phyloP scores from a whole-genome alignment of 2,329 filamentous ascomycete genomes.

The Alternaria triticina region DNA sequence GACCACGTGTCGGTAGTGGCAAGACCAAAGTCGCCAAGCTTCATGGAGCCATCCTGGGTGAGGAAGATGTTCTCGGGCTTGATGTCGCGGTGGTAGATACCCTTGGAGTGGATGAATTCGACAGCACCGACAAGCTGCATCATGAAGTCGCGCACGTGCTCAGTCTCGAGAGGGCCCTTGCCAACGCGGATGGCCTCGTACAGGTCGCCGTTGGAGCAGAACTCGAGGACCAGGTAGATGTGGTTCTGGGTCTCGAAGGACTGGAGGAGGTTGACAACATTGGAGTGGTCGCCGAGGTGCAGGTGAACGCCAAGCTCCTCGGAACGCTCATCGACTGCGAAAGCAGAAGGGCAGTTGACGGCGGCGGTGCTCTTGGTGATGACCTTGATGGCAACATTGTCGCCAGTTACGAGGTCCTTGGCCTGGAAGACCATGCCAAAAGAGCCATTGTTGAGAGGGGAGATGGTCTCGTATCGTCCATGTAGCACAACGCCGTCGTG shows the following conservation, averaged over 20 bases:
- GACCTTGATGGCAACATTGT: slow-evolving; percentile 94
- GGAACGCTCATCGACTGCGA: slow-evolving; percentile 81
- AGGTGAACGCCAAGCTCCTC: slow-evolving; percentile 83
- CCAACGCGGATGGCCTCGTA: slow-evolving; percentile 95
- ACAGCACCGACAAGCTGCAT: slow-evolving; percentile 89
- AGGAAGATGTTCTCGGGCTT: slow-evolving; percentile 99
- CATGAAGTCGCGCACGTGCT: slow-evolving; percentile 98
- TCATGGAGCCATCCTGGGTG: slow-evolving; percentile 84
- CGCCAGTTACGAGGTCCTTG: slow-evolving; percentile 75
- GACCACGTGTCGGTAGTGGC: slow-evolving; percentile 91
- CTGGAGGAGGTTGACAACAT: slow-evolving; percentile 91
- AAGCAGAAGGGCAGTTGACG: slow-evolving; percentile 64
- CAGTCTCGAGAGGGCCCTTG: slow-evolving; percentile 88
- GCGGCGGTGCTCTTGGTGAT: slow-evolving; percentile 80
- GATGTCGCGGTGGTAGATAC: slow-evolving; percentile 96
- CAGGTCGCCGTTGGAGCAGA: slow-evolving; percentile 91
- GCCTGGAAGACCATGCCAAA: slow-evolving; percentile 99
- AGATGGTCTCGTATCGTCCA: slow-evolving; percentile 88
- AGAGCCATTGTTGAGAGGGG: slow-evolving; percentile 96
- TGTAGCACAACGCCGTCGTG: slow-evolving; percentile 79
- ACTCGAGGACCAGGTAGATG: slow-evolving; percentile 91
- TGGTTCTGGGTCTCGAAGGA: slow-evolving; percentile 93
- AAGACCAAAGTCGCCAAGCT: slow-evolving; percentile 94
- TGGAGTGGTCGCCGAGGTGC: slow-evolving; percentile 78
- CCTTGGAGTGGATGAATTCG: slow-evolving; percentile 86